These are phyloP conservation scores for Trichosanthes truncata DNA, from an alignment of 306 rosid species.

Conservation along the genomic window DNA sequence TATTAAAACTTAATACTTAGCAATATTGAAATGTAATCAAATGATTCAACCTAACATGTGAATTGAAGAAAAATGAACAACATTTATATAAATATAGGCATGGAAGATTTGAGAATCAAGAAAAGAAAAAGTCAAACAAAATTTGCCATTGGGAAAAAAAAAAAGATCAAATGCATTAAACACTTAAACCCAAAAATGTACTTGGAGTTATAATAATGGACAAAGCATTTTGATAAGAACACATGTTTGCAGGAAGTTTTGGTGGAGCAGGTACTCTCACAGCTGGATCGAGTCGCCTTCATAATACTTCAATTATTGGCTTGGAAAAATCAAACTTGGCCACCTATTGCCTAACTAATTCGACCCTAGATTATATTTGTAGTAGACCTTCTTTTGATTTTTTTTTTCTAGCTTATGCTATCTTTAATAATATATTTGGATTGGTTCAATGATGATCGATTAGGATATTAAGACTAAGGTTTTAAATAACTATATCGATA, in stretches of 20 bases:
- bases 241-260: background rate
- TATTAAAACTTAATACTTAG: background rate
- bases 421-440: no score
- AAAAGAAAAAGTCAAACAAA: slow-evolving; percentile 4
- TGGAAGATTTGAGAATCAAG: background rate
- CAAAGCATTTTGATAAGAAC: background rate
- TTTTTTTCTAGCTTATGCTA: background rate
- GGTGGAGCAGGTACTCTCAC: slow-evolving; percentile 3
- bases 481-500: no score
- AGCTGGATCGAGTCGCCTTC: background rate
- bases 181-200: background rate
- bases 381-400: background rate
- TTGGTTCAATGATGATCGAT: no score
- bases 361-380: background rate
- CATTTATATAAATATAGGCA: background rate
- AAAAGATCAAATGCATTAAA: background rate
- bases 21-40: background rate
- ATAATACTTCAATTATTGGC: background rate
- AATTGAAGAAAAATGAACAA: background rate
- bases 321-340: background rate
- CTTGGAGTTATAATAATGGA: background rate
- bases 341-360: background rate
- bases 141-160: background rate
- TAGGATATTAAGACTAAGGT: no score
- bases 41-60: background rate